A percentile compares a stretch with the other conserved stretches of the same genome.
Conservation (phyloP, 768 basidiomycete genomes). For the Lactarius vividus region DNA sequence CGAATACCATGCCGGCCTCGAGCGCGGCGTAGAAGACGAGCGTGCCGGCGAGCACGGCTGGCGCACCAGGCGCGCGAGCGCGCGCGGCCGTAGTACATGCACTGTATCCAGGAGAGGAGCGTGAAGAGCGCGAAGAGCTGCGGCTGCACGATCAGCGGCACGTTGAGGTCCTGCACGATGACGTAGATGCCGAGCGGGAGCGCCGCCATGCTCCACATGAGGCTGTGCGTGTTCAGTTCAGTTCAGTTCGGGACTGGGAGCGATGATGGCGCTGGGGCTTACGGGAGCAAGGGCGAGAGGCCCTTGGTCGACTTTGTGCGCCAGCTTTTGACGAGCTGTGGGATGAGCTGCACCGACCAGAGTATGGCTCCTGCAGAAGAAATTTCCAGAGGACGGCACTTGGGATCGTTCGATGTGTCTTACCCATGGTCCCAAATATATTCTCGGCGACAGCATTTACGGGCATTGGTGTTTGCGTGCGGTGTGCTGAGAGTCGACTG, state of each 20-base stretch:
- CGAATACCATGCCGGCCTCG: slow-evolving; percentile 59
- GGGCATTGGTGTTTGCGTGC: slow-evolving; percentile 36
- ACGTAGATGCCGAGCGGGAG: slow-evolving; percentile 67
- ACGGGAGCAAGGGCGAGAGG: slow-evolving; percentile 67
- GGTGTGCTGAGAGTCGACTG: neutral
- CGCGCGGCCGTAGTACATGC: slow-evolving; percentile 59
- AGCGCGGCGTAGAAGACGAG: slow-evolving; percentile 51
- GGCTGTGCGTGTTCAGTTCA: slow-evolving; percentile 39
- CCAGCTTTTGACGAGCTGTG: slow-evolving; percentile 74
- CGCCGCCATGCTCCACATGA: slow-evolving; percentile 60
- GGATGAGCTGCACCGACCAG: slow-evolving; percentile 66
- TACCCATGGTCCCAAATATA: slow-evolving; percentile 60
- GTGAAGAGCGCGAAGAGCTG: slow-evolving; percentile 61
- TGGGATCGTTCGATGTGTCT: neutral
- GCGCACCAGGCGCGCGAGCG: slow-evolving; percentile 39
- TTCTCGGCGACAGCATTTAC: slow-evolving; percentile 59
- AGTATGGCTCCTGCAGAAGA: slow-evolving; percentile 53
- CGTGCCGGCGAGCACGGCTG: slow-evolving; percentile 38
- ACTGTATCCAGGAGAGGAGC: slow-evolving; percentile 69
- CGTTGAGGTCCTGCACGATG: slow-evolving; percentile 61
- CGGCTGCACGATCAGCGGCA: slow-evolving; percentile 69
- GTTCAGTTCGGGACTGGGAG: neutral
- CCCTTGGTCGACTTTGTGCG: slow-evolving; percentile 65
- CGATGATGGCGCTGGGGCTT: slow-evolving; percentile 4
- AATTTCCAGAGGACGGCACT: slow-evolving; percentile 41